Evolutionary conservation across 164 flowering plant species (phyloP).

Genomic region (Houttuynia cordata): DNA sequence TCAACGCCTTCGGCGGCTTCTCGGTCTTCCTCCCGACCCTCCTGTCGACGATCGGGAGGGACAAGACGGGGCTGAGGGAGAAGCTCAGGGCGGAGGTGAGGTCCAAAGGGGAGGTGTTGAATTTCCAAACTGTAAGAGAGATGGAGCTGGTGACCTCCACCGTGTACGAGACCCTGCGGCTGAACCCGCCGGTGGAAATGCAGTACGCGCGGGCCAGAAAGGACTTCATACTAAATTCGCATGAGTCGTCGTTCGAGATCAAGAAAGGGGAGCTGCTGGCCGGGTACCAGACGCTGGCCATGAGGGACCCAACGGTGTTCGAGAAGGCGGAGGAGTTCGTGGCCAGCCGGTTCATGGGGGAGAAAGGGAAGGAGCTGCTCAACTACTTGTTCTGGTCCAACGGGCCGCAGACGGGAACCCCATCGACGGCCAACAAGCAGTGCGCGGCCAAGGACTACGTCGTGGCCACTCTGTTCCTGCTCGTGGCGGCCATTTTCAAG

Average conservation of each 20-base stretch:
- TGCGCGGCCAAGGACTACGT: conserved; percentile 73
- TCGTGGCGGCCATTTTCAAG: conserved; percentile 46
- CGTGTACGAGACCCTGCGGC: conserved; percentile 67
- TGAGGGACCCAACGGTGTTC: conserved; percentile 60
- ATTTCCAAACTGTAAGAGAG: conserved; percentile 36
- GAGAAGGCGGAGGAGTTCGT: conserved; percentile 53
- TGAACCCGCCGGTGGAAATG: conserved; percentile 58
- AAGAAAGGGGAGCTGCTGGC: conserved; percentile 79
- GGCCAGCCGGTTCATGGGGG: conserved; percentile 45
- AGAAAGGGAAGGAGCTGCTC: conserved; percentile 44
- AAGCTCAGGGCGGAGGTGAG: conserved; percentile 44
- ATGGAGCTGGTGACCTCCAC: conserved; percentile 55
- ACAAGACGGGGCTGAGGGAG: conserved; percentile 34
- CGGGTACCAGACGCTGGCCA: conserved; percentile 63
- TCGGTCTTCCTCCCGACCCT: conserved; percentile 42
- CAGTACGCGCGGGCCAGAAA: conserved; percentile 73
- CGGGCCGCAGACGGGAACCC: conserved; percentile 75
- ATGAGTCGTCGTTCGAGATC: conserved; percentile 42
- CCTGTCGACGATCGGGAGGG: conserved; percentile 24
- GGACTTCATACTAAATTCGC: conserved; percentile 50
- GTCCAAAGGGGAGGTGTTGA: conserved; percentile 15
- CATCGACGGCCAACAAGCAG: conserved; percentile 56
- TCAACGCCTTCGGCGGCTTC: conserved; percentile 85
- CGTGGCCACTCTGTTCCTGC: conserved; percentile 38
- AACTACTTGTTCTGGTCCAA: conserved; percentile 77